Base-by-base conservation (phyloP, 805 yeast species). In the Kregervanrija fluxuum region DNA sequence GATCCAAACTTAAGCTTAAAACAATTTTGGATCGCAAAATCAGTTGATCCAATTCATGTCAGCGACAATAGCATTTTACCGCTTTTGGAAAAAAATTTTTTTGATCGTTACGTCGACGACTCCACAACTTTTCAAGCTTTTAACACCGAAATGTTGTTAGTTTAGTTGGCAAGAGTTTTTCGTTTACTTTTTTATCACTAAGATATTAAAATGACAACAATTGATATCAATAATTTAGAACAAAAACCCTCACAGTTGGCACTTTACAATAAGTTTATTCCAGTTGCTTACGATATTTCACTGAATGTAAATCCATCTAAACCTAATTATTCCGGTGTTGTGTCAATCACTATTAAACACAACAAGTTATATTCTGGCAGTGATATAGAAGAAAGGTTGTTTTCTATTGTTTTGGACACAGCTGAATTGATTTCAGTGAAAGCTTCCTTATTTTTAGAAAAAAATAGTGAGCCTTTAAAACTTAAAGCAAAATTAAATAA, bases 281-380 rank as follows among this genome's bases (percentile, higher is more conserved):
- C 80, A 6, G 36, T 48, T 11, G 48, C 53, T 10, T 75, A 75
- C 52, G 63, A 58, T 13, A 57, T 74, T 33, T 45, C 53, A 3
- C 44, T 74, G 12, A 55, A 51, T 16, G 50, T 75, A 34, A 56
- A 59, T 47, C 71, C 70, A 34, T 30, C 54, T 8, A 74, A 70
- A 55, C 74, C 78, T 30, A 75, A 74, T 52, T 75, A 70, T 50
- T 48, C 56, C 5, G 79, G 78, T 30, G 49, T 54, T 13, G 57
- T 68, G 4, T 41, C 52, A n/a, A 59, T 73, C 22, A 60, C 65
- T 3, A 52, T 69, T 0, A 39, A 48, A 14, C 71, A 69, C 43
- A 34, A 44, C 6, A 49, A 49, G 15, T 54, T 22, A 35, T 15
- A 45, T 5, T 43, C 39, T 30, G 37, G 44, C 2, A 50, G 53